Base-by-base conservation (phyloP, 768 basidiomycete genomes). In the Termitomyces titanicus region DNA sequence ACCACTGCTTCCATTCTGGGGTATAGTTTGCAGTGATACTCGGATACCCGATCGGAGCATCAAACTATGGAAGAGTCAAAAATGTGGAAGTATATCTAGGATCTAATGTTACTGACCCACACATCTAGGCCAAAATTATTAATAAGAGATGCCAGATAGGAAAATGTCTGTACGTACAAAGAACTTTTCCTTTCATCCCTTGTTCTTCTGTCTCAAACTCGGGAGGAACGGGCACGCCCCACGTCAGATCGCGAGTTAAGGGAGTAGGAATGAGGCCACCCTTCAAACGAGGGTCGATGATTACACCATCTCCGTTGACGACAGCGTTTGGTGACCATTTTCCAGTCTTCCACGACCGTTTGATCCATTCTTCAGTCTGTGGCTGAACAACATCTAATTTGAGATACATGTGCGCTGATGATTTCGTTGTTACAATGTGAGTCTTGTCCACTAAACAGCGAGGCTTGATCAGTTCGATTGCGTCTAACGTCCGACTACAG, bases 21-120 rank as follows among this genome's bases (percentile, higher is more conserved):
- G 92, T 96, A 75, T 95, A 94, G 66, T 88, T 89, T 50, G 94
- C 94, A 2, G 97, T 99, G 59, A 99, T 98, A 71, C 95, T 97
- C 3, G 91, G 86, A 70, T 99, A 99, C 55, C 97, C 97, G 54
- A 97, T 92, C 8, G 92, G 92, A 0, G 96, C 96, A 62, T 99
- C 96, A 66, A 96, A 98, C 96, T 94, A n/a, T 17, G 60, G n/a
- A 34, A 27, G 24, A 10, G 48, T 70, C 31, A 72, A n/a, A 22
- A 44, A 15, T 17, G 24, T 9, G 37, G n/a, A n/a, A 10, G 27
- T 51, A 31, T 40, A 25, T 17, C 10, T 11, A 34, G 5, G 8
- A 10, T 18, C 5, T 9, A 50, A 39, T 5, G 18, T 15, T 15
- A 79, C 91, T 57, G 66, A 95, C 92, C 94, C 95, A 97, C 57